Percentiles rank a stretch among this genome's conserved stretches.
Evolutionary conservation across 2,329 filamentous ascomycete species (phyloP).

Genomic region (Phialophora tarda): DNA sequence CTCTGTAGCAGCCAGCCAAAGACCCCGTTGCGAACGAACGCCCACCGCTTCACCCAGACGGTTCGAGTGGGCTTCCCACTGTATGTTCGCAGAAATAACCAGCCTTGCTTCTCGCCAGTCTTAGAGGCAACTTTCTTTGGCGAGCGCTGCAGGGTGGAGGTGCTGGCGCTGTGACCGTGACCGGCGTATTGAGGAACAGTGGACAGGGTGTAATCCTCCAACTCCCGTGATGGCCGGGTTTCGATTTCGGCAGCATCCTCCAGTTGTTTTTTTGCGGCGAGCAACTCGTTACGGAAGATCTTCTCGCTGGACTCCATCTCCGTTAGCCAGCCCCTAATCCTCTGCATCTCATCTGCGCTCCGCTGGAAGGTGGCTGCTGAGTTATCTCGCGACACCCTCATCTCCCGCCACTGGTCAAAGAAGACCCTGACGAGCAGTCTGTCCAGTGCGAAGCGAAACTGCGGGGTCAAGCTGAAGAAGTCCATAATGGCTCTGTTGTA

Average conservation of each 20-base stretch:
- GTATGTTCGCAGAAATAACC: conserved; percentile 82
- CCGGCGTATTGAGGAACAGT: conserved; percentile 86
- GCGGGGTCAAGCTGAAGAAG: conserved; percentile 85
- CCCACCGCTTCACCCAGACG: conserved; percentile 91
- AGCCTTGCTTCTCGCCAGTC: conserved; percentile 82
- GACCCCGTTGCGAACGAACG: conserved; percentile 92
- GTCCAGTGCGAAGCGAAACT: conserved; percentile 82
- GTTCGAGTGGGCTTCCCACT: conserved; percentile 88
- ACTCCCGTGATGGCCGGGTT: conserved; percentile 82
- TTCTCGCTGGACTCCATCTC: conserved; percentile 92
- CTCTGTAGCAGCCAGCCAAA: conserved; percentile 93
- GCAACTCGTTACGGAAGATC: conserved; percentile 79
- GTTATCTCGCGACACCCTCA: conserved; percentile 73
- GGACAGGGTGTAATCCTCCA: conserved; percentile 89
- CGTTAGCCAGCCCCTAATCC: conserved; percentile 88
- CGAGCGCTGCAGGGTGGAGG: conserved; percentile 51
- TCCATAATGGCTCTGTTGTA: conserved; percentile 94
- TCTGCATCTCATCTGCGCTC: conserved; percentile 82
- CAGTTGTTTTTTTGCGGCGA: conserved; percentile 78
- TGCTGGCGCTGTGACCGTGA: conserved; percentile 64
- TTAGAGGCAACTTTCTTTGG: conserved; percentile 59
- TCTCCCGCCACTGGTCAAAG: conserved; percentile 85
- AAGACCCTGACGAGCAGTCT: conserved; percentile 84
- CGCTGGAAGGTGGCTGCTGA: conserved; percentile 66
- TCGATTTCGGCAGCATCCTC: conserved; percentile 74